Evolutionary conservation across 2,329 filamentous ascomycete species (phyloP).

Genomic region (Fusarium hostae): DNA sequence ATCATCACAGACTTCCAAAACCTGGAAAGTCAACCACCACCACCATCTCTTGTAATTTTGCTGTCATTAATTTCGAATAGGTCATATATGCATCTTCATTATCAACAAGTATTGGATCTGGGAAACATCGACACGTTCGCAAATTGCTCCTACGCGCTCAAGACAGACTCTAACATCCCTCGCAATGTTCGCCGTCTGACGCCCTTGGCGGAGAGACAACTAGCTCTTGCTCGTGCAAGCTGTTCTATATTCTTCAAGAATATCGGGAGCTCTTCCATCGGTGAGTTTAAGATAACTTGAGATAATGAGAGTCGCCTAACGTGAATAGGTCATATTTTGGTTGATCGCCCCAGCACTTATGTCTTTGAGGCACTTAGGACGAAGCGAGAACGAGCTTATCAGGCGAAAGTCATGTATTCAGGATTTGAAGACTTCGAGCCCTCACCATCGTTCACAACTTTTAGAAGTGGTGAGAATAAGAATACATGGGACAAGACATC

Average conservation of each 20-base stretch:
- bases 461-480: not conserved
- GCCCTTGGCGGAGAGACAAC: not conserved
- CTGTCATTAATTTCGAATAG: too few species aligned
- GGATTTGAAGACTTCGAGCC: not conserved
- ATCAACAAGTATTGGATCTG: not conserved
- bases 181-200: not conserved
- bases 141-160: not conserved
- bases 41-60: too few species aligned
- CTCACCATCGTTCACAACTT: not conserved
- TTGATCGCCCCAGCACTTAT: too few species aligned
- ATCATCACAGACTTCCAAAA: too few species aligned
- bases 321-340: too few species aligned
- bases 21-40: too few species aligned
- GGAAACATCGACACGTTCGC: fast-evolving
- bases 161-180: not conserved
- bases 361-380: too few species aligned
- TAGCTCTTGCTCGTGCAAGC: not conserved
- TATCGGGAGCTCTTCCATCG: too few species aligned
- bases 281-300: too few species aligned
- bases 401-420: too few species aligned
- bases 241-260: not conserved
- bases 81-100: not conserved
- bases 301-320: too few species aligned
- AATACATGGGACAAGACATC: not conserved
- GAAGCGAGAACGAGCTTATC: too few species aligned